Evolutionary conservation across 177 flowering plant genomes (phyloP), one percentile per base, ranked within the genome.

Genomic region (Vitis hybrid): DNA sequence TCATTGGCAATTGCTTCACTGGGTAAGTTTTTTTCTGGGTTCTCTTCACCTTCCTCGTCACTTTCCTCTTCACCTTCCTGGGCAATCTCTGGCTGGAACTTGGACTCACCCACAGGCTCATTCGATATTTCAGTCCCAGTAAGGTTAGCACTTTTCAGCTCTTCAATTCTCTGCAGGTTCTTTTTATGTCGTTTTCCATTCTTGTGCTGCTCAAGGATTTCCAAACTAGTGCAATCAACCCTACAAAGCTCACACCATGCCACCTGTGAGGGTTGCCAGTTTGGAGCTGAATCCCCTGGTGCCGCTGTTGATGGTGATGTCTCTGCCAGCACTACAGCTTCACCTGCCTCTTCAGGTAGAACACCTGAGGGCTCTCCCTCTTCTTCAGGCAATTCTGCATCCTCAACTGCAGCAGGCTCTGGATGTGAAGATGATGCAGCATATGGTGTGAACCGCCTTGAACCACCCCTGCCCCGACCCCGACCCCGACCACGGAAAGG

Each of bases 241-340:
- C 84, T 82, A 64, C 94, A 90, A 47, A 90, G 80, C 72, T 87
- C 94, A 74, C 94, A 90, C 83, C 85, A 85, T 2, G 81, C 80
- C 68, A 74, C 65, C 13, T 67, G 73, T 20, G 81, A 77, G 62
- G 82, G 81, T 62, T 52, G 82, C 64, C 73, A 44, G 44, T 18
- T 62, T 58, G 51, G 57, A 33, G 67, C 18, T 5, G 47, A 38
- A 38, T 38, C 47, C 9, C 47, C 47, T 38, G 47, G 47, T 38
- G 47, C 47, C 47, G 2, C 47, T 8, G 47, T 38, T 5, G 47
- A 38, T 38, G 47, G n/a, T 9, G 47, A 38, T 38, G 47, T 38
- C 47, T 38, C 47, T 38, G 47, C 47, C 8, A 4, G 8, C 47
- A 38, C 47, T 38, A 18, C 19, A 59, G 62, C 19, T 19, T 15